A percentile compares a stretch with the other conserved stretches of the same genome.
phyloP scores from a whole-genome alignment of 768 basidiomycete species.

The Suillus luteus region DNA sequence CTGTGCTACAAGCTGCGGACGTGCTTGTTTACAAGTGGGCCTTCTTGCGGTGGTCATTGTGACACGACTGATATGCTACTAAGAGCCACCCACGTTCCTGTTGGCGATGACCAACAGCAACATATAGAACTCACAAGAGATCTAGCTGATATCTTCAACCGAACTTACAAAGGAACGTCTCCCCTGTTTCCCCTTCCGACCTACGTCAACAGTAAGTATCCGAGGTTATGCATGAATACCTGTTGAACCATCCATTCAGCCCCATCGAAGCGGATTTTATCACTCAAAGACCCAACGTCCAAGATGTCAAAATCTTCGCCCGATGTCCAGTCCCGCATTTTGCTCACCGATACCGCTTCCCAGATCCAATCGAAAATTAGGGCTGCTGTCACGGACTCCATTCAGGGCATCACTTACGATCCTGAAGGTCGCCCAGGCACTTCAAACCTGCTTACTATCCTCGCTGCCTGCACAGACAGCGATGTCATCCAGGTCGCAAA shows the following conservation, averaged over 20 bases:
- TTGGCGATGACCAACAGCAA: constrained; percentile 95
- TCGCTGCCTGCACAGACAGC: constrained; percentile 68
- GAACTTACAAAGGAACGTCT: constrained; percentile 48
- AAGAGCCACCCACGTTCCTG: constrained; percentile 91
- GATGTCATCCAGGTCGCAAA: constrained; percentile 46
- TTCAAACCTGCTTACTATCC: constrained; percentile 78
- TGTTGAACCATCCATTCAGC: constrained; percentile 45
- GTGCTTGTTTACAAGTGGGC: constrained; percentile 81
- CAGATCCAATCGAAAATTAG: constrained; percentile 73
- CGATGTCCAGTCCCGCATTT: constrained; percentile 76
- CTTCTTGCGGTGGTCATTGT: background rate
- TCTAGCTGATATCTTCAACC: constrained; percentile 82
- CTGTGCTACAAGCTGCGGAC: constrained; percentile 92
- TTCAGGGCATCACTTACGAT: constrained; percentile 75
- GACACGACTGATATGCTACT: background rate
- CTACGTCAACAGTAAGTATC: constrained; percentile 67
- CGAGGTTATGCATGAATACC: background rate
- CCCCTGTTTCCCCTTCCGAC: constrained; percentile 73
- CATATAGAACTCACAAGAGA: constrained; percentile 90
- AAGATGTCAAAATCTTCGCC: constrained; percentile 98
- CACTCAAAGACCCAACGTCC: constrained; percentile 77
- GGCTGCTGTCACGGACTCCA: constrained; percentile 84
- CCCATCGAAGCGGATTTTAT: constrained; percentile 78
- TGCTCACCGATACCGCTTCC: constrained; percentile 71
- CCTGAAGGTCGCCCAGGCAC: constrained; percentile 79